Evolutionary conservation across 2,329 filamentous ascomycete species (phyloP).

Genomic region (Mariannaea elegans): DNA sequence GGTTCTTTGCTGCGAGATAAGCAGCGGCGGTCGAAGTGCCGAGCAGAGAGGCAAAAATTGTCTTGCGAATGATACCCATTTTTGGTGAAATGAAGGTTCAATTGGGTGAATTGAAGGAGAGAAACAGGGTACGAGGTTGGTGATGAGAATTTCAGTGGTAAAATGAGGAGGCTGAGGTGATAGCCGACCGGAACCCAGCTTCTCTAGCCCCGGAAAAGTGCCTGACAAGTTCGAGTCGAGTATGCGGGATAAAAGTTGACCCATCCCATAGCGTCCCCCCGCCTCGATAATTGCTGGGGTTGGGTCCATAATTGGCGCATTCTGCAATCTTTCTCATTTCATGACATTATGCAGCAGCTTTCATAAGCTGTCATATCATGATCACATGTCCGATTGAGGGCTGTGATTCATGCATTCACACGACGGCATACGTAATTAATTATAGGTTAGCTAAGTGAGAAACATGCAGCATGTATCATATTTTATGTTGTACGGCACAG

Average conservation of each 20-base stretch:
- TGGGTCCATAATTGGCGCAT: no score
- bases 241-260: constrained; percentile 18
- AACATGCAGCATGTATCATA: no score
- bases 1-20: constrained; percentile 61
- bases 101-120: not conserved
- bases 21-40: constrained; percentile 59
- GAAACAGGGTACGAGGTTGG: not conserved
- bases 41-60: constrained; percentile 55
- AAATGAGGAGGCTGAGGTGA: not conserved
- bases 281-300: not conserved
- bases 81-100: not conserved
- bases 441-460: no score
- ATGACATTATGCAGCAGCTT: no score
- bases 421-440: no score
- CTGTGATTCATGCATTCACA: no score
- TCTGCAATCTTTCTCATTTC: no score
- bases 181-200: not conserved
- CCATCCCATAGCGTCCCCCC: constrained; percentile 11
- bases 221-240: constrained; percentile 6
- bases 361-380: no score
- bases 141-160: not conserved
- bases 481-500: no score
- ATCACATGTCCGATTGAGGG: no score
- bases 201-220: constrained; percentile 10
- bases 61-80: constrained; percentile 65